Conservation (phyloP, 768 basidiomycete species). For the Boletus speciosus region DNA sequence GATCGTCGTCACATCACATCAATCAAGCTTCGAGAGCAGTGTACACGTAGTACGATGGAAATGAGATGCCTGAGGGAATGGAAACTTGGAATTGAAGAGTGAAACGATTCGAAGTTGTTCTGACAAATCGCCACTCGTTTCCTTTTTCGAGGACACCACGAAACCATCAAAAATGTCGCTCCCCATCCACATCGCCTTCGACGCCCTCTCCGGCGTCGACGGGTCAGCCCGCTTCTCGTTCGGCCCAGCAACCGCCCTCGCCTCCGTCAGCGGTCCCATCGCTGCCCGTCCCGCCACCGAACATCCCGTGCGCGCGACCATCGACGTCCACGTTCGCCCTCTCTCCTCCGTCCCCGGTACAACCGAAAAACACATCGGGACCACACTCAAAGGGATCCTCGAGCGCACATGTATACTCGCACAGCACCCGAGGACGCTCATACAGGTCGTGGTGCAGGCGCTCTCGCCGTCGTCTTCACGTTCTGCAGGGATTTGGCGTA, state of each 20-base stretch:
- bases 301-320: conserved; percentile 65
- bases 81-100: not conserved
- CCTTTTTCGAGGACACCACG: not conserved
- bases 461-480: conserved; percentile 28
- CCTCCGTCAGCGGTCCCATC: conserved; percentile 79
- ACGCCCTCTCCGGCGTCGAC: conserved; percentile 66
- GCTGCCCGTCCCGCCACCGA: conserved; percentile 69
- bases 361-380: conserved; percentile 56
- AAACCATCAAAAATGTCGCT: not conserved
- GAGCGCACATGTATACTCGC: conserved; percentile 62
- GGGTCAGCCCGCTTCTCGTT: conserved; percentile 67
- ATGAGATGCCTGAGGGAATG: not conserved
- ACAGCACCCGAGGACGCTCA: conserved; percentile 65
- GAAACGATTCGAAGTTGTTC: not conserved
- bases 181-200: conserved; percentile 44
- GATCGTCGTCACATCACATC: not conserved
- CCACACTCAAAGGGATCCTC: conserved; percentile 53
- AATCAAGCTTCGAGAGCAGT: not conserved
- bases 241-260: conserved; percentile 42
- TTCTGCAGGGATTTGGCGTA: not conserved
- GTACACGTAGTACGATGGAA: not conserved
- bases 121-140: not conserved
- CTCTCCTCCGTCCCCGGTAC: conserved; percentile 67
- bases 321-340: conserved; percentile 73
- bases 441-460: conserved; percentile 76